Evolutionary conservation across 257 asterid genomes (phyloP).

Genomic region (Capsicum pubescens): DNA sequence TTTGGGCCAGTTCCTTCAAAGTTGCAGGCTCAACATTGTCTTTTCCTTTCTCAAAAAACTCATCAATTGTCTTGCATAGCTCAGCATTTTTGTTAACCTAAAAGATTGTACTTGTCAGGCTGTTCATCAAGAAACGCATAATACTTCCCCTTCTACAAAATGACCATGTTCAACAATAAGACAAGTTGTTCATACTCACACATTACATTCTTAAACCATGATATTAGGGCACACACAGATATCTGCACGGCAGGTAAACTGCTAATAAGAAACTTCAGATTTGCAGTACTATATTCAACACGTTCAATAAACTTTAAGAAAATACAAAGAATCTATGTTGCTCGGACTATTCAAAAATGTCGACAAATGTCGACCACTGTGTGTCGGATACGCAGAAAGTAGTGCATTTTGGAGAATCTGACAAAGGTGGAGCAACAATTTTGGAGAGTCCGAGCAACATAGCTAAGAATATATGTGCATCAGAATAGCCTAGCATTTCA

Average conservation of each 20-base stretch:
- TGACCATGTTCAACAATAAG: background rate
- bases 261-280: slow-evolving; percentile 12
- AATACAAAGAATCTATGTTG: background rate
- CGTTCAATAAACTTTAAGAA: background rate
- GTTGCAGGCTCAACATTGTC: slow-evolving; percentile 55
- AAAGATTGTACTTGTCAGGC: slow-evolving; percentile 38
- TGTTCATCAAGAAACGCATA: slow-evolving; percentile 22
- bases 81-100: slow-evolving; percentile 86
- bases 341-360: no score
- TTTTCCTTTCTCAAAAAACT: slow-evolving; percentile 78
- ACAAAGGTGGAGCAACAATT: no score
- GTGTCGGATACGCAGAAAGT: no score
- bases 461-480: background rate
- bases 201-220: background rate
- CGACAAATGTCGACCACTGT: no score
- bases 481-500: background rate
- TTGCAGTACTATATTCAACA: background rate
- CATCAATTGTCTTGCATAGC: slow-evolving; percentile 83
- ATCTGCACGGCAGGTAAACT: slow-evolving; percentile 7
- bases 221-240: background rate
- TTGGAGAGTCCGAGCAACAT: no score
- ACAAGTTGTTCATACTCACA: background rate
- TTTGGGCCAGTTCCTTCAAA: slow-evolving; percentile 67
- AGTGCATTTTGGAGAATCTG: no score
- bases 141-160: slow-evolving; percentile 22